Conservation (phyloP, 176 grass and related monocot species). For the Oryza glumipatula region DNA sequence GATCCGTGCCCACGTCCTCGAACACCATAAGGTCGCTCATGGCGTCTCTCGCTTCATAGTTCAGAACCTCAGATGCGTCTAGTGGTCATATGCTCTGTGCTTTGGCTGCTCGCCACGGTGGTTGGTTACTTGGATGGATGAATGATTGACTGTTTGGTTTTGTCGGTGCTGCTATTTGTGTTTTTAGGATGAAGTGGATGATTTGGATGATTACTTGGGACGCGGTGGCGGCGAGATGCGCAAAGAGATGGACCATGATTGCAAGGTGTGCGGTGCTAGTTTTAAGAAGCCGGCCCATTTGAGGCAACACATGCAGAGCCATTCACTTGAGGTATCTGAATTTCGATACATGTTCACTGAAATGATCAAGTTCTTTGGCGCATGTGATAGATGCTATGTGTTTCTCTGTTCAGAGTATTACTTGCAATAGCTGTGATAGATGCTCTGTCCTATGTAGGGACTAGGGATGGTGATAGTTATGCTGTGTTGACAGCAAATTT, state of each 20-base stretch:
- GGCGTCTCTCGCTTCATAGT: no score
- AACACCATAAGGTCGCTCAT: no score
- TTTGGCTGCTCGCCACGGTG: no score
- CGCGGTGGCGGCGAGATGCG: neutral
- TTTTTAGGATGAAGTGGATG: no score
- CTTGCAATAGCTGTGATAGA: neutral
- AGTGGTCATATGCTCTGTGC: no score
- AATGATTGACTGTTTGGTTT: no score
- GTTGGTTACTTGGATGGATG: no score
- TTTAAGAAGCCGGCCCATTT: constrained; percentile 67
- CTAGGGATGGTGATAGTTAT: neutral
- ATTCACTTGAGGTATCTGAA: constrained; percentile 57
- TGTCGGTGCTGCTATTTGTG: no score
- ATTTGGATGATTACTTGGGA: neutral
- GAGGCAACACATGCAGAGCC: constrained; percentile 82
- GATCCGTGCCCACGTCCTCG: no score
- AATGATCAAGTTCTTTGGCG: neutral
- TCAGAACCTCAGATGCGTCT: no score
- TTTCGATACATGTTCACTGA: neutral
- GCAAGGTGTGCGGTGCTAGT: constrained; percentile 51
- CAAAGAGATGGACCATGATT: constrained; percentile 21
- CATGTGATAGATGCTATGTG: neutral
- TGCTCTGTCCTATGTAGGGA: neutral
- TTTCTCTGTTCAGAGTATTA: neutral
- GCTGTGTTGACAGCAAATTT: neutral